Evolutionary conservation across 2,329 filamentous ascomycete genomes (phyloP).

Genomic region (Penicillium sp.): DNA sequence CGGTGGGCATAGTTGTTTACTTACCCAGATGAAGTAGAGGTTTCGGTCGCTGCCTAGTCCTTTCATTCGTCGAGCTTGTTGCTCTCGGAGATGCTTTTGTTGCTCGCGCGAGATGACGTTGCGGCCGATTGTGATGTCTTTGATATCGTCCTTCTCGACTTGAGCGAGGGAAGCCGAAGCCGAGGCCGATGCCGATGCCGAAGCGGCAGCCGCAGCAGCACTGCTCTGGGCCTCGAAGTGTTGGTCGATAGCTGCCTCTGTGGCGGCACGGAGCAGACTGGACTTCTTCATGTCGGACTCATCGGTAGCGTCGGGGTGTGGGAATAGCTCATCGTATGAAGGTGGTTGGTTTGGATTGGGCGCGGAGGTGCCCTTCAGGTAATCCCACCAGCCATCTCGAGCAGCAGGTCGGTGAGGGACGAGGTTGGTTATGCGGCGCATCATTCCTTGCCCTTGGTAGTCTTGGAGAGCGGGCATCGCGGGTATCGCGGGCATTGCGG

Average conservation of each 20-base stretch:
- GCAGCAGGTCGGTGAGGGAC: constrained; percentile 66
- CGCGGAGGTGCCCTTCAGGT: constrained; percentile 54
- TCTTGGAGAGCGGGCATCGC: constrained; percentile 65
- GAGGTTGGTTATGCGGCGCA: constrained; percentile 70
- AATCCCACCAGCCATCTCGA: constrained; percentile 64
- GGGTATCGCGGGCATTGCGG: constrained; percentile 57
- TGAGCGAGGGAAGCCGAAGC: constrained; percentile 15
- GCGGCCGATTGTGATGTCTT: constrained; percentile 45
- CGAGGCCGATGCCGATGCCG: constrained; percentile 18
- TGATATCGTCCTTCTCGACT: constrained; percentile 38
- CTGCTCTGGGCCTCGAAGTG: constrained; percentile 43
- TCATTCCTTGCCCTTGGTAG: constrained; percentile 71
- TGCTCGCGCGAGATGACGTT: constrained; percentile 47
- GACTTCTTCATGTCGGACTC: constrained; percentile 44
- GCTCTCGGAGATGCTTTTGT: constrained; percentile 48
- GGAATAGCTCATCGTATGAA: constrained; percentile 77
- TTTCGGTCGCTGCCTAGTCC: constrained; percentile 51
- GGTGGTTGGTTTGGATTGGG: constrained; percentile 61
- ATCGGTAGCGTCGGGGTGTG: constrained; percentile 43
- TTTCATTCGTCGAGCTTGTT: constrained; percentile 51
- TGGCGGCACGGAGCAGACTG: constrained; percentile 44
- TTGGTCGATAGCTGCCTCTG: constrained; percentile 46
- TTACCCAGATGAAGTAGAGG: constrained; percentile 56
- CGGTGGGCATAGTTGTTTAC: constrained; percentile 19
- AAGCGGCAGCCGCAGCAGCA: constrained; percentile 22